phyloP scores from a whole-genome alignment of 2,329 filamentous ascomycete genomes.

The Fusarium bactridioides region DNA sequence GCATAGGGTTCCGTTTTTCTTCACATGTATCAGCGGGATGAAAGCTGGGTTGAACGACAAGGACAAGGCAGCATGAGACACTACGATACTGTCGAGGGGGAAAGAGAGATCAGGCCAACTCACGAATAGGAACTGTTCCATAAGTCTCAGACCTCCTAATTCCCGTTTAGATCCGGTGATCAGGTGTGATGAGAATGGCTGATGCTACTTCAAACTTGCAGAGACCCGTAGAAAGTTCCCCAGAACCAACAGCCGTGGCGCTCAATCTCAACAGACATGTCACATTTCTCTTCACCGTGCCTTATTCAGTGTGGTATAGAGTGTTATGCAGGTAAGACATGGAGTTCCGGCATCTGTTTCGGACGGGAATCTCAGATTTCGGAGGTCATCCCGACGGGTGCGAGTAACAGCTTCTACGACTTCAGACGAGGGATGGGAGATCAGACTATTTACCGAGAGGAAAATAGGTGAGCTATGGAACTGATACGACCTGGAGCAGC shows the following conservation, averaged over 20 bases:
- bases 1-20: neutral
- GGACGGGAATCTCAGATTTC: slow-evolving; percentile 29
- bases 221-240: neutral
- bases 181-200: neutral
- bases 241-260: neutral
- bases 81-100: neutral
- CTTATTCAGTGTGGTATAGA: neutral
- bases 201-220: neutral
- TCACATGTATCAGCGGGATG: neutral
- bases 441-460: neutral
- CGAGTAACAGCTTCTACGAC: slow-evolving; percentile 3
- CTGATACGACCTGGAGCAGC: no score
- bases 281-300: neutral
- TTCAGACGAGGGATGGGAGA: neutral
- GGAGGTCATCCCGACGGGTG: slow-evolving; percentile 1
- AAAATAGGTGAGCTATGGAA: rapidly evolving
- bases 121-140: neutral
- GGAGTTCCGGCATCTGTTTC: slow-evolving; percentile 16
- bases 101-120: neutral
- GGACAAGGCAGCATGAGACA: neutral
- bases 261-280: neutral
- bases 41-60: neutral
- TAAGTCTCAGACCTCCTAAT: neutral
- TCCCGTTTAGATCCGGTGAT: no score
- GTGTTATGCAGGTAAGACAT: slow-evolving; percentile 17